Base-by-base conservation (phyloP, 2,329 filamentous ascomycete genomes). In the Dactylonectria estremocensis region DNA sequence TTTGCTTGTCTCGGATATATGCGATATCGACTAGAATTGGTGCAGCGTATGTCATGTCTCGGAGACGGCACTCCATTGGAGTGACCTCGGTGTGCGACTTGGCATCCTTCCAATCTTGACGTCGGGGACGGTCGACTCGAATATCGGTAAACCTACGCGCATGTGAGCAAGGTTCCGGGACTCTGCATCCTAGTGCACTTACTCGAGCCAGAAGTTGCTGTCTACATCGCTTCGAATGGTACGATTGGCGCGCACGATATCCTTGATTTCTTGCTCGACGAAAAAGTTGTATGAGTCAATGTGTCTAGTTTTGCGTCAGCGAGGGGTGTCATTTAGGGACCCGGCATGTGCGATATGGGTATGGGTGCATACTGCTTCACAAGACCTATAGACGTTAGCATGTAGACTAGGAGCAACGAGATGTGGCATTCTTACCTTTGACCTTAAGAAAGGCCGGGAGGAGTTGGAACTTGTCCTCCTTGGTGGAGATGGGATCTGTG, bases 201-300 rank as follows among this genome's bases (percentile, higher is more conserved):
- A 84, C 86, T 96, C 94, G 74, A 98, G 91, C 86, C 93, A 97
- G 80, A 98, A 98, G 72, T 92, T 93, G 71, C 93, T 93, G 77
- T 98, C 95, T 52, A 96, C 93, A 85, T 98, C 95, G 81, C 95
- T 97, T 73, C 93, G 90, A 70, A 99, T 93, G 46, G 91, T 92
- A 55, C 92, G 91, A 80, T 98, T 98, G 58, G 95, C 93, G 79
- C 94, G 91, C 72, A 99, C 92, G 74, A 99, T 99, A 76, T 98
- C 95, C 83, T 97, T 97, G 80, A 99, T 91, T 79, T 98, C 95
- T 64, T 97, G 93, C 75, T 99, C 94, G 73, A 98, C 93, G 76
- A 99, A 98, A 83, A 96, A 97, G 83, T 99, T 98, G 87, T 97
- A 99, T 24, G 96, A 98, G 84, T 99, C 97, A 78, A 97, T 95